Percentiles rank a stretch among this genome's conserved stretches.
Evolutionary conservation across 768 basidiomycete species (phyloP).

Genomic region (Collybia nuda): DNA sequence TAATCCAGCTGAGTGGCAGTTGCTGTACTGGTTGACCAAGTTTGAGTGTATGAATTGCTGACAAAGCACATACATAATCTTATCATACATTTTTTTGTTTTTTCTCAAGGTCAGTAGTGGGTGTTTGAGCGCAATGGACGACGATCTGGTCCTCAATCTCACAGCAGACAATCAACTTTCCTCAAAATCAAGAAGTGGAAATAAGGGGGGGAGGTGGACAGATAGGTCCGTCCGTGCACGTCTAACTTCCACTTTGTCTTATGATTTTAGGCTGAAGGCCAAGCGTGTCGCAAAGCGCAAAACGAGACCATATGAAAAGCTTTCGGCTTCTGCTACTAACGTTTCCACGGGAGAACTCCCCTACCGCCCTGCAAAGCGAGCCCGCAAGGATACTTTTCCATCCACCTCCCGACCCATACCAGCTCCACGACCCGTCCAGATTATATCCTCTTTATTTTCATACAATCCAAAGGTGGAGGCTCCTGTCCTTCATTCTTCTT

Average conservation of each 20-base stretch:
- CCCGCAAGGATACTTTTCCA: slow-evolving; percentile 21
- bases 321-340: slow-evolving; percentile 12
- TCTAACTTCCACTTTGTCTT: slow-evolving; percentile 10
- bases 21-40: slow-evolving; percentile 3
- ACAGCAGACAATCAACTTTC: slow-evolving; percentile 34
- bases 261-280: slow-evolving; percentile 59
- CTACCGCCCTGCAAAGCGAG: slow-evolving; percentile 47
- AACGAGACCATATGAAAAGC: slow-evolving; percentile 33
- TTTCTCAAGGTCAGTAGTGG: neutral
- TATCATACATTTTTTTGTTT: neutral
- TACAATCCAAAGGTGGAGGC: slow-evolving; percentile 72
- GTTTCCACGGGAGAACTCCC: slow-evolving; percentile 18
- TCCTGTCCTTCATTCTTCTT: slow-evolving; percentile 25
- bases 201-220: slow-evolving; percentile 74
- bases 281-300: slow-evolving; percentile 71
- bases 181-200: slow-evolving; percentile 23
- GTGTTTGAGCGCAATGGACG: slow-evolving; percentile 57
- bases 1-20: neutral
- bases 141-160: slow-evolving; percentile 76
- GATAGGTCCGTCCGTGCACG: slow-evolving; percentile 61
- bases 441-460: slow-evolving; percentile 90
- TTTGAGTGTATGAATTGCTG: slow-evolving; percentile 11
- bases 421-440: slow-evolving; percentile 41
- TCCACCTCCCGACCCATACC: slow-evolving; percentile 22
- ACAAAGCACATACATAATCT: slow-evolving; percentile 18